Evolutionary conservation across 345 rosid genomes (phyloP).

Genomic region (Arabis hirsuta): DNA sequence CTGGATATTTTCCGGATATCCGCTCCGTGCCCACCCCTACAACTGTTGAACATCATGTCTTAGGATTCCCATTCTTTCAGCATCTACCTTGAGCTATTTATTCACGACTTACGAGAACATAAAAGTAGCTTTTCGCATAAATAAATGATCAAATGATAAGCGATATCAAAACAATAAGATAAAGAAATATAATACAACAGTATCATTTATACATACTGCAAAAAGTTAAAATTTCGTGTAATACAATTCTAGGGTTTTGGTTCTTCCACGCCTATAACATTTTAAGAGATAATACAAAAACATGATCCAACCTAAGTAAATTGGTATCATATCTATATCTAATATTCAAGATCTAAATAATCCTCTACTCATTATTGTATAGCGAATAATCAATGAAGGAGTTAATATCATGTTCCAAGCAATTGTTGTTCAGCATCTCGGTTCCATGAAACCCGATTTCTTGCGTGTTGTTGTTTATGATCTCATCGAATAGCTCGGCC

Average conservation of each 20-base stretch:
- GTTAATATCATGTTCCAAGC: constrained; percentile 27
- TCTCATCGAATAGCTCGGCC: constrained; percentile 23
- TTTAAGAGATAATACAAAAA: background rate
- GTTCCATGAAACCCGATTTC: constrained; percentile 22
- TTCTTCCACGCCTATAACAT: constrained; percentile 22
- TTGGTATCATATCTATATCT: constrained; percentile 7
- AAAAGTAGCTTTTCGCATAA: constrained; percentile 27
- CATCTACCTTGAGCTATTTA: constrained; percentile 30
- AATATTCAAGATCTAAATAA: background rate
- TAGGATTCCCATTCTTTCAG: constrained; percentile 39
- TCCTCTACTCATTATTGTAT: constrained; percentile 22
- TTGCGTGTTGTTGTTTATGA: background rate
- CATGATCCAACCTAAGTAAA: constrained; percentile 21
- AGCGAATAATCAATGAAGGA: constrained; percentile 35
- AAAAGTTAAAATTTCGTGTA: background rate
- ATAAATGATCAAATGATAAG: constrained; percentile 18
- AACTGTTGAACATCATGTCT: background rate
- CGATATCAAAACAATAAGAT: background rate
- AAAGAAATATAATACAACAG: background rate
- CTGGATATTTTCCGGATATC: no score
- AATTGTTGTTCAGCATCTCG: background rate
- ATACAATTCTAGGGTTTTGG: constrained; percentile 30
- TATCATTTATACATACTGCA: constrained; percentile 22
- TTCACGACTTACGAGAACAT: constrained; percentile 13
- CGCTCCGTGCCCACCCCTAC: no score